Evolutionary conservation across 768 basidiomycete species (phyloP).

Genomic region (Tulasnella sp.): DNA sequence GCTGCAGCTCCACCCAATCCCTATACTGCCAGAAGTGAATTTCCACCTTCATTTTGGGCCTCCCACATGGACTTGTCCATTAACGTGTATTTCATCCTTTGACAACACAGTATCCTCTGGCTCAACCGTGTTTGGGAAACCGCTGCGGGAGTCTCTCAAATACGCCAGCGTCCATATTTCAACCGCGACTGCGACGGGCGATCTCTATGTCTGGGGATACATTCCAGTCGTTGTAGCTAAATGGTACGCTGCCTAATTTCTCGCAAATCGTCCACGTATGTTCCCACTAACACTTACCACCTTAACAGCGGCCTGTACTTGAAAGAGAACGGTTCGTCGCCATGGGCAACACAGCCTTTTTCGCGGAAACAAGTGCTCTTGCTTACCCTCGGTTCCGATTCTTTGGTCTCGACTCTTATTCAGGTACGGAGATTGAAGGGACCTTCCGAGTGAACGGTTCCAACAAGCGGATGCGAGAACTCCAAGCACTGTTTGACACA

Average conservation of each 20-base stretch:
- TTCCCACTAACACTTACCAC: constrained; percentile 3
- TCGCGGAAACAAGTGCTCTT: neutral
- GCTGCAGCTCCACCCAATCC: neutral
- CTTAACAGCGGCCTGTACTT: constrained; percentile 71
- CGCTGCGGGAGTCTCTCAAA: constrained; percentile 70
- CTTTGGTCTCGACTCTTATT: neutral
- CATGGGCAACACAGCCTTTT: too few relatives aligned
- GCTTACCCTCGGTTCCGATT: too few relatives aligned
- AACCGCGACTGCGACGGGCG: constrained; percentile 71
- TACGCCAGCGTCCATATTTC: constrained; percentile 92
- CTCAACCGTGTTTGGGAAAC: constrained; percentile 63
- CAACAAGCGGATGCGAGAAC: constrained; percentile 87
- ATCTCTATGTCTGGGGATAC: constrained; percentile 84
- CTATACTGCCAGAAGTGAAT: constrained; percentile 34
- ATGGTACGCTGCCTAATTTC: constrained; percentile 45
- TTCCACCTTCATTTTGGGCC: too few relatives aligned
- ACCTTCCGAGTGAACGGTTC: constrained; percentile 96
- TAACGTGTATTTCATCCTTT: neutral
- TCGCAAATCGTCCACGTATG: constrained; percentile 1
- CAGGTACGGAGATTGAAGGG: constrained; percentile 71
- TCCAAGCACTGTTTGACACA: constrained; percentile 82
- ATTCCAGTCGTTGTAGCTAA: constrained; percentile 97
- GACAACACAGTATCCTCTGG: constrained; percentile 9
- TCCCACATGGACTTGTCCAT: too few relatives aligned
- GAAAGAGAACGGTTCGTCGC: constrained; percentile 72